phyloP scores from a whole-genome alignment of 345 rosid genomes.

The Eucalyptus marginata region DNA sequence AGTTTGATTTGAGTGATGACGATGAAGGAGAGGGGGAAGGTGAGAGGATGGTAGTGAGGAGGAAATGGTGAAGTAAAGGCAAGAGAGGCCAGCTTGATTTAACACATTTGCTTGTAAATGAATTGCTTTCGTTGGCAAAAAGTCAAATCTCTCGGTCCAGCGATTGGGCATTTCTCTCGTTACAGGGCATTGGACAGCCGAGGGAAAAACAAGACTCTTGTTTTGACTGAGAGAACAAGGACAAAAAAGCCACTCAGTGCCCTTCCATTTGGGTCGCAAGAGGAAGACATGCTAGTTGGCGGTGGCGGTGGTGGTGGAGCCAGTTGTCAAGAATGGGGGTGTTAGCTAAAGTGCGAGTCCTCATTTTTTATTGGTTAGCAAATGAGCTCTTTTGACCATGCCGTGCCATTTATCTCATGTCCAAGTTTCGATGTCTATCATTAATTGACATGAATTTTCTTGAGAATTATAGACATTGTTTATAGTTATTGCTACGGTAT shows the following conservation, averaged over 20 bases:
- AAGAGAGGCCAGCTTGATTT: background rate
- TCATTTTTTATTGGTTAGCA: background rate
- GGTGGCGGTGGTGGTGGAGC: background rate
- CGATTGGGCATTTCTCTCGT: background rate
- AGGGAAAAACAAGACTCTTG: background rate
- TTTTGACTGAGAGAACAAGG: background rate
- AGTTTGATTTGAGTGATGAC: background rate
- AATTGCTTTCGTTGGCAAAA: background rate
- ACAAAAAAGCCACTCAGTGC: background rate
- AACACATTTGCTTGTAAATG: background rate
- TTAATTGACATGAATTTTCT: background rate
- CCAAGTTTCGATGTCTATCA: background rate
- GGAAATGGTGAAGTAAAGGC: background rate
- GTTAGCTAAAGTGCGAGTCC: background rate
- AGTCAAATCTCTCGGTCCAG: background rate
- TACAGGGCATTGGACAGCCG: background rate
- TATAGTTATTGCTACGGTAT: background rate
- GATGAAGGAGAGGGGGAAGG: background rate
- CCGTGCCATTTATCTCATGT: background rate
- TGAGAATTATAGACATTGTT: background rate
- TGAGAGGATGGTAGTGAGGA: background rate
- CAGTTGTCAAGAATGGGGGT: background rate
- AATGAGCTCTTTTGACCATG: background rate
- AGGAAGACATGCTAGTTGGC: background rate
- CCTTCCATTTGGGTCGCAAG: background rate